Evolutionary conservation across 306 rosid genomes (phyloP).

Genomic region (Vicia villosa): DNA sequence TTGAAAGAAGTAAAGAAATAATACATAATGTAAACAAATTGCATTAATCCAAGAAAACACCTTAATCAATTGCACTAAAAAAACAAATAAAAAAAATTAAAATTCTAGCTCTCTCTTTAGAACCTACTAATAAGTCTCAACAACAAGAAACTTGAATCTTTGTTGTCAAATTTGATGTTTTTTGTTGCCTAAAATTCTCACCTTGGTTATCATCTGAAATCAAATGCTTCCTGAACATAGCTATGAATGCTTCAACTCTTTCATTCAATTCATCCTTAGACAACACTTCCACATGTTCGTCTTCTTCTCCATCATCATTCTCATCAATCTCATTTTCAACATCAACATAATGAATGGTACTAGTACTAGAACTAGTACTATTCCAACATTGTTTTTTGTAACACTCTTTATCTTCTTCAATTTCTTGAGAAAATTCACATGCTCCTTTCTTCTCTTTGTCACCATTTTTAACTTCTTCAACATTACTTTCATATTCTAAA

Average conservation of each 20-base stretch:
- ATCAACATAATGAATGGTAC: background rate
- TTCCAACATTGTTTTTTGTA: conserved; percentile 35
- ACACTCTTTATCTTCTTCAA: conserved; percentile 39
- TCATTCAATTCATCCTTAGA: conserved; percentile 89
- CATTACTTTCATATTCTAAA: conserved; percentile 28
- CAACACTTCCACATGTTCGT: conserved; percentile 43
- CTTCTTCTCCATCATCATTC: conserved; percentile 32
- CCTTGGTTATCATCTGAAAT: conserved; percentile 66
- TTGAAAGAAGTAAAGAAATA: too few species aligned
- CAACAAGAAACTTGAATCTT: conserved; percentile 43
- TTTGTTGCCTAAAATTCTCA: conserved; percentile 36
- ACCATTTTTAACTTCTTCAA: conserved; percentile 33
- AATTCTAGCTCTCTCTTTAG: conserved; percentile 13
- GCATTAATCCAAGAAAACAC: too few species aligned
- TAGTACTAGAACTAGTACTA: background rate
- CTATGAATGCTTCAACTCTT: conserved; percentile 90
- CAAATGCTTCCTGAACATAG: conserved; percentile 90
- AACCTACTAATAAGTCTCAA: conserved; percentile 35
- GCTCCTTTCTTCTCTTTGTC: conserved; percentile 30
- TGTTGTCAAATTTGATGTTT: conserved; percentile 22
- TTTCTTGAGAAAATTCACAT: conserved; percentile 35
- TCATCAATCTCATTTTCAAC: conserved; percentile 35
- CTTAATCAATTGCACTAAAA: too few species aligned
- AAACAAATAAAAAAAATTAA: too few species aligned
- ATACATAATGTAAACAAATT: too few species aligned